Evolutionary conservation across 495 filamentous ascomycete species (phyloP), one percentile per base, ranked within the genome.

Genomic region (Astrothelium subdiscretum): DNA sequence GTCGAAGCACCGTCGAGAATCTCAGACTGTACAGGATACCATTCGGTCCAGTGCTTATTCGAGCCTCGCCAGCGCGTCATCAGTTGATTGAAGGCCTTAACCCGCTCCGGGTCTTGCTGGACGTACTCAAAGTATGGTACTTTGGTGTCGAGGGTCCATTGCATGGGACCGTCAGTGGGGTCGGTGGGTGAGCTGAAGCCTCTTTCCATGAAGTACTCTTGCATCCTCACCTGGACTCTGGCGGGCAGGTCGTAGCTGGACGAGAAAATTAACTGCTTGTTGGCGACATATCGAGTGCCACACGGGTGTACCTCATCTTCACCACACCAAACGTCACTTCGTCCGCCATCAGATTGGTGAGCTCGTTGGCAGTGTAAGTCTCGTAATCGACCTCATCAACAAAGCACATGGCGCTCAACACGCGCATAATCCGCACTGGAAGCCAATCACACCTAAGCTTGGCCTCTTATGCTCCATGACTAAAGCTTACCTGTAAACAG

Each of bases 21-120:
- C 24, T 58, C 13, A 24, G 35, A 48, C n/a, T 22, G 51, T 20
- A 60, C 59, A 35, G 64, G 64, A 27, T 44, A 66, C n/a, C 62
- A 40, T n/a, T 63, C 64, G 43, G 59, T 59, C 60, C 64, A 66
- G 40, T 62, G 24, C 22, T 26, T 26, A 54, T 24, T 8, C 15
- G 48, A 54, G 48, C 48, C 48, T 26, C 48, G 48, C 20, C 20
- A 26, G 48, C 48, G 22, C 15, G 20, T 26, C 48, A 54, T 54
- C 22, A 54, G 15, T 24, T 26, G 20, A 15, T 54, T 54, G 48
- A 54, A 54, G 48, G 20, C 24, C 22, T 29, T 29, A 3, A 54
- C 11, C 6, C 20, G 6, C 4, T 8, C 20, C 6, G 48, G 48
- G 29, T 27, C 20, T 29, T 54, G 24, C 20, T 54, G 48, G 6